Evolutionary conservation across 495 filamentous ascomycete species (phyloP).

Genomic region (Xeromyces bisporus): DNA sequence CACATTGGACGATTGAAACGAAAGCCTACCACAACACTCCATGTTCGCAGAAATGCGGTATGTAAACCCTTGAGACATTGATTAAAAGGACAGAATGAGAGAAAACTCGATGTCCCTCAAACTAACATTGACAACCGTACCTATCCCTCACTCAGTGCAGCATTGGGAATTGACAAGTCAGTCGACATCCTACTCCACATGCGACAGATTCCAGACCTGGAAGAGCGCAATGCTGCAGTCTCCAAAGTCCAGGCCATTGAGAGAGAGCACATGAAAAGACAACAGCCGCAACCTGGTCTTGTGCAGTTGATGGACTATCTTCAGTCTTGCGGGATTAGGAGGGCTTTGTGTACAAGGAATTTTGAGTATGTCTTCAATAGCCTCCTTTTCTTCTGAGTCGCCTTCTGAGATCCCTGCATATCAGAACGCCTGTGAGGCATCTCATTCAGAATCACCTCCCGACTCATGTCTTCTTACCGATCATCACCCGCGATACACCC

Average conservation of each 20-base stretch:
- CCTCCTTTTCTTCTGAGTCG: no score
- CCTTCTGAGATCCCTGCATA: no score
- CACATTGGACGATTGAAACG: neutral
- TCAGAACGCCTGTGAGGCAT: slow-evolving; percentile 45
- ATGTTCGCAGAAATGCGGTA: slow-evolving; percentile 84
- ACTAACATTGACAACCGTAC: no score
- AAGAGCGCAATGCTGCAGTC: slow-evolving; percentile 46
- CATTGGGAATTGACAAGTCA: slow-evolving; percentile 47
- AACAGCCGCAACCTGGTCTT: slow-evolving; percentile 68
- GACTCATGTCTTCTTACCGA: slow-evolving; percentile 51
- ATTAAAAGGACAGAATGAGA: neutral
- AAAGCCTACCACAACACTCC: slow-evolving; percentile 74
- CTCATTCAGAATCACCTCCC: slow-evolving; percentile 59
- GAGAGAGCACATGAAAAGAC: slow-evolving; percentile 55
- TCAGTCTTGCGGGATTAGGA: slow-evolving; percentile 42
- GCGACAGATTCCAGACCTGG: slow-evolving; percentile 44
- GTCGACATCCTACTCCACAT: slow-evolving; percentile 82
- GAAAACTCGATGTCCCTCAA: slow-evolving; percentile 1
- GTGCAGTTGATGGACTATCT: slow-evolving; percentile 62
- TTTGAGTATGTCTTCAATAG: slow-evolving; percentile 45
- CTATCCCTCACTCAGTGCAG: slow-evolving; percentile 27
- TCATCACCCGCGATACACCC: slow-evolving; percentile 72
- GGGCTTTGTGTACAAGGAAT: slow-evolving; percentile 87
- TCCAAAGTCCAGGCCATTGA: slow-evolving; percentile 64
- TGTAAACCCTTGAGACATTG: slow-evolving; percentile 5